phyloP scores from a whole-genome alignment of 2,329 filamentous ascomycete genomes.

The Aspergillus arachidicola region DNA sequence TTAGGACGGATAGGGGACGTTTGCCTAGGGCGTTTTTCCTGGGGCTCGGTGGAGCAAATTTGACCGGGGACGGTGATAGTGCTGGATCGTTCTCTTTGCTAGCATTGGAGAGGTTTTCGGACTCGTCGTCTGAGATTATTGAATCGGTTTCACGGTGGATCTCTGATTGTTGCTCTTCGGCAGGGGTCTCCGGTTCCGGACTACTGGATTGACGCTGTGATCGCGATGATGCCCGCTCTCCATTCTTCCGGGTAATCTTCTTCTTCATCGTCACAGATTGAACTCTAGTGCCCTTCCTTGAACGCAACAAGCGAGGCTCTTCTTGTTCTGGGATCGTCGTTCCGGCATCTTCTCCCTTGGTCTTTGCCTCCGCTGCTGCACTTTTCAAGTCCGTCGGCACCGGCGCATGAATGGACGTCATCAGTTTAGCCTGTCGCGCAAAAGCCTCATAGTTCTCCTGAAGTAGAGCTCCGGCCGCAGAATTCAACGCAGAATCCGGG shows the following conservation, averaged over 20 bases:
- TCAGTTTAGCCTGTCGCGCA: conserved; percentile 59
- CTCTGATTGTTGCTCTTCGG: conserved; percentile 3
- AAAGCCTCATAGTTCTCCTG: conserved; percentile 63
- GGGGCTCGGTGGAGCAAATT: conserved; percentile 37
- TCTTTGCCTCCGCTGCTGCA: conserved; percentile 56
- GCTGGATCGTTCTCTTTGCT: conserved; percentile 55
- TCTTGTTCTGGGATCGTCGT: conserved; percentile 30
- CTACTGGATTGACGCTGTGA: background rate
- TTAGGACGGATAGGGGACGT: conserved; percentile 47
- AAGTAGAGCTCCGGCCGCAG: conserved; percentile 60
- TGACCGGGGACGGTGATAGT: conserved; percentile 42
- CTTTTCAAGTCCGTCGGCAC: conserved; percentile 50
- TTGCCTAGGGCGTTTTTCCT: conserved; percentile 43
- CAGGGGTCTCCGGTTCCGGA: background rate
- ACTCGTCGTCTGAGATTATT: conserved; percentile 26
- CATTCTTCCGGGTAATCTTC: conserved; percentile 20
- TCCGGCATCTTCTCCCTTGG: conserved; percentile 53
- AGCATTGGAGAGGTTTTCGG: conserved; percentile 33
- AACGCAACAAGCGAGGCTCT: conserved; percentile 17
- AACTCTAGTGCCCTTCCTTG: conserved; percentile 18
- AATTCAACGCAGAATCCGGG: conserved; percentile 65
- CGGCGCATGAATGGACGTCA: conserved; percentile 64
- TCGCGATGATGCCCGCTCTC: background rate
- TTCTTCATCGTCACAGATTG: conserved; percentile 38
- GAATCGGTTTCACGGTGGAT: conserved; percentile 17